A percentile compares a stretch with the other conserved stretches of the same genome.
Conservation (phyloP, 345 rosid genomes). For the Brassica carinata region DNA sequence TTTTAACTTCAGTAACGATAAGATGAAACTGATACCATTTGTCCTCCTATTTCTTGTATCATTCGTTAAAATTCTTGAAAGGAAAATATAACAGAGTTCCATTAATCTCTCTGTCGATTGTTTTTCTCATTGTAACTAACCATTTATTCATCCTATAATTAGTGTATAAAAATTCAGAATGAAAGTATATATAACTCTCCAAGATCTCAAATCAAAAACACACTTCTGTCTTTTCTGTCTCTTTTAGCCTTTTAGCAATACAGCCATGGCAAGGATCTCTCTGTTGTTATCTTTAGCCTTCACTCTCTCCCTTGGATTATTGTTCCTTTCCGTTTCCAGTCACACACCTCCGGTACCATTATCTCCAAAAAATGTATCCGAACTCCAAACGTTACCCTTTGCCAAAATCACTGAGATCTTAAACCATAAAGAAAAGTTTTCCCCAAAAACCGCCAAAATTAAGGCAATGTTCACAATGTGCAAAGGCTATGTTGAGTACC, state of each 20-base stretch:
- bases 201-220: conserved; percentile 20
- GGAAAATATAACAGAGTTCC: conserved; percentile 16
- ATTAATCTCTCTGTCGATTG: not conserved
- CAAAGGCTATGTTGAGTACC: conserved; percentile 30
- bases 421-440: conserved; percentile 8
- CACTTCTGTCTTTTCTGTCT: not conserved
- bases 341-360: not conserved
- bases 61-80: conserved; percentile 4
- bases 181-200: conserved; percentile 20
- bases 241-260: not conserved
- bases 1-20: not conserved
- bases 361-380: conserved; percentile 22
- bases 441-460: conserved; percentile 16
- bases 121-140: not conserved
- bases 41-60: not conserved
- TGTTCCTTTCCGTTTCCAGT: conserved; percentile 26
- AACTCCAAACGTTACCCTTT: conserved; percentile 28
- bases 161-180: not conserved
- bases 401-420: conserved; percentile 14
- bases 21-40: not conserved
- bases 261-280: conserved; percentile 35
- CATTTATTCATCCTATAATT: conserved; percentile 17
- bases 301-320: conserved; percentile 16
- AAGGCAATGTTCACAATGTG: conserved; percentile 33
- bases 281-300: conserved; percentile 26